Evolutionary conservation across 192 early-diverging fungal genomes (phyloP).

Genomic region (Globomyces pollinis-pini): DNA sequence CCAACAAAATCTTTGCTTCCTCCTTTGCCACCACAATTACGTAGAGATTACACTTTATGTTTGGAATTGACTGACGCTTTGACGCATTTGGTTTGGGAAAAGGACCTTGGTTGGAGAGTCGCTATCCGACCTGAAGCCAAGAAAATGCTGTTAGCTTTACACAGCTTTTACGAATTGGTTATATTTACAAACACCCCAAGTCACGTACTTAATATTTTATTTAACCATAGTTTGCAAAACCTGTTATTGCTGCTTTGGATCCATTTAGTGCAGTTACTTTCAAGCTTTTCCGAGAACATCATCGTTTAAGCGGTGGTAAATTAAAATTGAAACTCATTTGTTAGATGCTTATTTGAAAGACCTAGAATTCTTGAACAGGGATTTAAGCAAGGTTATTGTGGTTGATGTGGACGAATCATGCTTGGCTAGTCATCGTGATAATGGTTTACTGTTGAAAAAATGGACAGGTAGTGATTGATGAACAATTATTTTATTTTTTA

Average conservation of each 20-base stretch:
- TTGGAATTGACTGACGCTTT: constrained; percentile 93
- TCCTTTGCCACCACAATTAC: constrained; percentile 74
- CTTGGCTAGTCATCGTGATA: constrained; percentile 88
- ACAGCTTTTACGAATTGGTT: constrained; percentile 90
- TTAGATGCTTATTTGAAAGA: constrained; percentile 70
- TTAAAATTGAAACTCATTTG: constrained; percentile 50
- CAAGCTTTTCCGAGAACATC: constrained; percentile 86
- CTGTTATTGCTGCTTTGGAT: constrained; percentile 83
- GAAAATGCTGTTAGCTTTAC: constrained; percentile 85
- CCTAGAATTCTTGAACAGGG: constrained; percentile 86
- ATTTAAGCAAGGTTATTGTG: constrained; percentile 85
- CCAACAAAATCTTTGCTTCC: constrained; percentile 74
- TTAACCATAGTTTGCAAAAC: constrained; percentile 59
- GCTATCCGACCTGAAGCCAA: constrained; percentile 95
- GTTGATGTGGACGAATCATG: constrained; percentile 83
- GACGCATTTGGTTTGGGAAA: constrained; percentile 89
- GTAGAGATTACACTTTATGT: constrained; percentile 84
- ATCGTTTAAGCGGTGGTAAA: constrained; percentile 78
- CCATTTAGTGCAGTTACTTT: constrained; percentile 75
- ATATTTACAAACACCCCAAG: constrained; percentile 85
- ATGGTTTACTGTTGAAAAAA: constrained; percentile 72
- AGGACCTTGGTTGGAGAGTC: constrained; percentile 92
- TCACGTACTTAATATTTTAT: constrained; percentile 59
- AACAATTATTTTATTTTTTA: too few relatives aligned
- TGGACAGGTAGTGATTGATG: too few relatives aligned